phyloP scores from a whole-genome alignment of 306 rosid species.

The Vicia sativa region DNA sequence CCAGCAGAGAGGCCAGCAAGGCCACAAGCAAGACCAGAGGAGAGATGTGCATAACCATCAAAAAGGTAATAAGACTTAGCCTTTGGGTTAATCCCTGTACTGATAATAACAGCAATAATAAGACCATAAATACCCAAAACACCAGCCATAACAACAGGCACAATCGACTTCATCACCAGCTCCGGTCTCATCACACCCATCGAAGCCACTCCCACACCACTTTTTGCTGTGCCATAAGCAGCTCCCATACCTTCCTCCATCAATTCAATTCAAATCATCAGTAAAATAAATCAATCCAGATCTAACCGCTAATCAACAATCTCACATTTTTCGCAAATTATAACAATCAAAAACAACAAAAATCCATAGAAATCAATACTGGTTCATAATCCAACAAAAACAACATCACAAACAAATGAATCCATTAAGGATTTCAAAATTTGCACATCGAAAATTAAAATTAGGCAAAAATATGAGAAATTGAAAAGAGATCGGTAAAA shows the following conservation, averaged over 20 bases:
- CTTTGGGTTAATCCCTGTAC: slow-evolving; percentile 90
- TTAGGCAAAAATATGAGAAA: neutral
- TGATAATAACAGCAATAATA: slow-evolving; percentile 85
- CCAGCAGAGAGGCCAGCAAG: slow-evolving; percentile 91
- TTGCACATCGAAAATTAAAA: neutral
- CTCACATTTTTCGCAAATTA: neutral
- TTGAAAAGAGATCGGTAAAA: neutral
- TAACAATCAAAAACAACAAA: slow-evolving; percentile 20
- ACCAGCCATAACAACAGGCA: slow-evolving; percentile 94
- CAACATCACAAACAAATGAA: neutral
- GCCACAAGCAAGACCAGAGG: slow-evolving; percentile 90
- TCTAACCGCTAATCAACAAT: neutral
- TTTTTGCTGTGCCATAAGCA: slow-evolving; percentile 87
- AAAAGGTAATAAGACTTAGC: slow-evolving; percentile 87
- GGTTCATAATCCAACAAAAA: slow-evolving; percentile 12
- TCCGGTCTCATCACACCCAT: slow-evolving; percentile 98
- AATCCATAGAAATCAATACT: neutral
- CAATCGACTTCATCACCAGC: slow-evolving; percentile 88
- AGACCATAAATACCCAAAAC: slow-evolving; percentile 93
- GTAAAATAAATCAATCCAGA: slow-evolving; percentile 1
- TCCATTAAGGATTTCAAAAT: too few species aligned
- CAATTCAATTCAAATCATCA: slow-evolving; percentile 24
- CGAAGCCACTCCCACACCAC: slow-evolving; percentile 91
- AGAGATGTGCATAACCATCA: slow-evolving; percentile 90
- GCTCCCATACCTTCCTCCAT: slow-evolving; percentile 81